Evolutionary conservation across 2,329 filamentous ascomycete genomes (phyloP).

Genomic region (Cladosporium sp.): DNA sequence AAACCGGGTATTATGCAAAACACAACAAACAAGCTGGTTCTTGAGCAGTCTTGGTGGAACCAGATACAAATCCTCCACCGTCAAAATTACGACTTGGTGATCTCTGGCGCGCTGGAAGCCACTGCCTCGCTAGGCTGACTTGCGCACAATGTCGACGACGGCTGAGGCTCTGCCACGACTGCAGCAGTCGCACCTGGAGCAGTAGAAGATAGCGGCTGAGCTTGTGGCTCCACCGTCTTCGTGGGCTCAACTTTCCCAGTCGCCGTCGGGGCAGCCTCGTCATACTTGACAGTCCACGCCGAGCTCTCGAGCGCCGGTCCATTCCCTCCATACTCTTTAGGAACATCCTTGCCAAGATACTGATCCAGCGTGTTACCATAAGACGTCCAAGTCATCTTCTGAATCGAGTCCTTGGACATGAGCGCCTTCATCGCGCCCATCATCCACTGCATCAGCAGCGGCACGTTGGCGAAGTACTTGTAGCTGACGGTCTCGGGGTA

Average conservation of each 20-base stretch:
- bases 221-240: slow-evolving; percentile 5
- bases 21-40: neutral
- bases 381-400: slow-evolving; percentile 52
- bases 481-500: slow-evolving; percentile 88
- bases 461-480: slow-evolving; percentile 97
- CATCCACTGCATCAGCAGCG: slow-evolving; percentile 81
- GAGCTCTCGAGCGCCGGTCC: slow-evolving; percentile 53
- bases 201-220: neutral
- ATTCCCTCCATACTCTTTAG: slow-evolving; percentile 77
- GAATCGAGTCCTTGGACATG: slow-evolving; percentile 49
- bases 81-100: too few species aligned
- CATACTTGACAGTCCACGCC: slow-evolving; percentile 44
- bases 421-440: slow-evolving; percentile 50
- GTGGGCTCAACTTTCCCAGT: slow-evolving; percentile 4
- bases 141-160: neutral
- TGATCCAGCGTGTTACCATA: slow-evolving; percentile 66
- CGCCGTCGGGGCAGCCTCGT: slow-evolving; percentile 9
- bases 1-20: neutral
- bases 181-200: neutral
- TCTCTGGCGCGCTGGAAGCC: neutral
- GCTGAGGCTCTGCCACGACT: neutral
- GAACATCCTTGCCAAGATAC: slow-evolving; percentile 67
- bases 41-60: neutral
- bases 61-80: too few species aligned
- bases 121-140: neutral